Percentiles rank a stretch among this genome's conserved stretches.
These are phyloP conservation scores for Teunomyces cretensis DNA, from an alignment of 805 yeast species.

Conservation along the genomic window DNA sequence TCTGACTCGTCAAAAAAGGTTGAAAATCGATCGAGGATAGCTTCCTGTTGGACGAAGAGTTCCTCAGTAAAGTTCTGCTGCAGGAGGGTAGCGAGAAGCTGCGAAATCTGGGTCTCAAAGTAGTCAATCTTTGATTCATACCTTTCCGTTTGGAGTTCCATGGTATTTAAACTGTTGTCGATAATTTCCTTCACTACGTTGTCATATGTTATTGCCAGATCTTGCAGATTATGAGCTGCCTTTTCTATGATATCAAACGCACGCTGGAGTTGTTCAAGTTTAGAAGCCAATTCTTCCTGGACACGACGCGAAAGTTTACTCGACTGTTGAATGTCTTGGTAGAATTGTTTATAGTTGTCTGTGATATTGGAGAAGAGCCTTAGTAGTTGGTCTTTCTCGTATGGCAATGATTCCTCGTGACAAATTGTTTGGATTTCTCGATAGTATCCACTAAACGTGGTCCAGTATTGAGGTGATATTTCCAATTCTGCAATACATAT, in stretches of 20 bases:
- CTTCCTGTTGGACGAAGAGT: background rate
- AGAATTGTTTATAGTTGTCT: slow-evolving; percentile 13
- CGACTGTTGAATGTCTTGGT: background rate
- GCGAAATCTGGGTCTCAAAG: background rate
- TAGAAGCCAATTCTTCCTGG: background rate
- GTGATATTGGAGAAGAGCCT: slow-evolving; percentile 50
- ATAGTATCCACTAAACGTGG: slow-evolving; percentile 67
- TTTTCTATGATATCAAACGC: background rate
- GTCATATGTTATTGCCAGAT: background rate
- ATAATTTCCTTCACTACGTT: background rate
- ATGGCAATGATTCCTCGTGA: slow-evolving; percentile 50
- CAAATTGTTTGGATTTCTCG: slow-evolving; percentile 55
- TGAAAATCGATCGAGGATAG: background rate
- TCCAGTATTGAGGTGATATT: slow-evolving; percentile 63
- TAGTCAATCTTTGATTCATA: background rate
- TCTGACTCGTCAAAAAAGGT: background rate
- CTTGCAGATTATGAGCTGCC: background rate
- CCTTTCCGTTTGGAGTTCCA: background rate
- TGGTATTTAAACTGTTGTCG: background rate
- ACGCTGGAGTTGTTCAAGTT: background rate
- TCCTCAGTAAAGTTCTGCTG: background rate
- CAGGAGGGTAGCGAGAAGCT: background rate
- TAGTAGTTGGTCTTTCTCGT: slow-evolving; percentile 50
- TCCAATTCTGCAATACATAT: slow-evolving; percentile 44
- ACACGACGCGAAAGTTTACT: background rate